phyloP scores from a whole-genome alignment of 768 basidiomycete species.

The Pleurotus pulmonarius region DNA sequence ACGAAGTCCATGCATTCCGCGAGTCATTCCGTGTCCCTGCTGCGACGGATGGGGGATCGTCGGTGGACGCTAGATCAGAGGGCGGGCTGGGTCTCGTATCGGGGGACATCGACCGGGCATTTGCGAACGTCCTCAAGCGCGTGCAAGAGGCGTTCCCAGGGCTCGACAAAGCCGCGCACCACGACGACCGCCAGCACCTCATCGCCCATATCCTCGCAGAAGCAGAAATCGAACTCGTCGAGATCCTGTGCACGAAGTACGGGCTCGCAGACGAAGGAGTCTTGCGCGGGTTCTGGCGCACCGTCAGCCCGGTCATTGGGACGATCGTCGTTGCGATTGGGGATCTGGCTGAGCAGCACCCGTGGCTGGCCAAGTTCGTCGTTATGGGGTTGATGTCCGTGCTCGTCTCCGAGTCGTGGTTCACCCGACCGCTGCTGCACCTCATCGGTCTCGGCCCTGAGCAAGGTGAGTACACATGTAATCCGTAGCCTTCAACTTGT shows the following conservation, averaged over 20 bases:
- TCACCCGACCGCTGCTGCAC: constrained; percentile 26
- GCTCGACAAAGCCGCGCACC: constrained; percentile 25
- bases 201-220: constrained; percentile 19
- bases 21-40: too few relatives aligned
- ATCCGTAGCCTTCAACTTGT: not conserved
- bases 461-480: constrained; percentile 24
- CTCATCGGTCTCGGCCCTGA: constrained; percentile 34
- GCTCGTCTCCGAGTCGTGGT: constrained; percentile 25
- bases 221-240: constrained; percentile 21
- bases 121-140: constrained; percentile 16
- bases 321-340: constrained; percentile 21
- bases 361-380: constrained; percentile 20
- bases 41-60: not conserved
- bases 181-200: constrained; percentile 19
- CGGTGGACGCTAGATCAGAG: not conserved
- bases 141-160: constrained; percentile 27
- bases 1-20: not conserved
- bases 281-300: constrained; percentile 16
- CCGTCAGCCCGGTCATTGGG: constrained; percentile 19
- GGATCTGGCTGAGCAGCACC: constrained; percentile 33
- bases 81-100: constrained; percentile 9
- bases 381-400: constrained; percentile 18
- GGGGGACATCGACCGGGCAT: constrained; percentile 12
- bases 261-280: constrained; percentile 21
- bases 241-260: constrained; percentile 13